These are phyloP conservation scores for Boletus pseudo-olivaceus DNA, from an alignment of 768 basidiomycete genomes.

Conservation along the genomic window DNA sequence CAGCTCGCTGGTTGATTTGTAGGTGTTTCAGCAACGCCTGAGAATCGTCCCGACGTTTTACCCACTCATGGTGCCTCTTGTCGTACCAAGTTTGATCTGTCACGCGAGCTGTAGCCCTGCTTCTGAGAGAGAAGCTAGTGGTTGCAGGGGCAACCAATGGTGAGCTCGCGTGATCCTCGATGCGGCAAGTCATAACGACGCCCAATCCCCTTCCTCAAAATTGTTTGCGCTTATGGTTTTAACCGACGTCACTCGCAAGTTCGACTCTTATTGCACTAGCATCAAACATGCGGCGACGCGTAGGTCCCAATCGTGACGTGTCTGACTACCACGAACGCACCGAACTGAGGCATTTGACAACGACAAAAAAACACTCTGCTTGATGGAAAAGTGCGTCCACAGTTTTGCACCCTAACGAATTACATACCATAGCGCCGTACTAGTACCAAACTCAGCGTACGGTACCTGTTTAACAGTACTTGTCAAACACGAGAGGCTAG, in stretches of 20 bases:
- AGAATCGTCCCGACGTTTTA: neutral
- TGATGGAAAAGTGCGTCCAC: neutral
- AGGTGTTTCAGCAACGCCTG: conserved; percentile 17
- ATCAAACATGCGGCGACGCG: conserved; percentile 2
- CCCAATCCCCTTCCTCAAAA: neutral
- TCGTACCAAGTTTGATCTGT: neutral
- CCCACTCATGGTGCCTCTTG: neutral
- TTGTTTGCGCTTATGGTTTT: conserved; percentile 3
- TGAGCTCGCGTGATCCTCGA: conserved; percentile 7
- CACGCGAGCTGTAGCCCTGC: neutral
- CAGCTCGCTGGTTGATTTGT: neutral
- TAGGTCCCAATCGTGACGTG: neutral
- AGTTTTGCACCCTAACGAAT: neutral
- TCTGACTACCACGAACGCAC: neutral
- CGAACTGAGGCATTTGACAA: neutral
- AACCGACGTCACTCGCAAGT: neutral
- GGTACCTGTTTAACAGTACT: neutral
- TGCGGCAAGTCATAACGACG: neutral
- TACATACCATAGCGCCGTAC: conserved; percentile 8
- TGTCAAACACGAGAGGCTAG: conserved; percentile 2
- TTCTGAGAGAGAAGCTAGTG: neutral
- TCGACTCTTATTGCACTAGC: neutral
- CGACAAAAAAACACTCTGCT: neutral
- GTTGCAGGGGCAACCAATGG: neutral
- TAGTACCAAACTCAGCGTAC: neutral